These are phyloP conservation scores for Fulvia fulva DNA, from an alignment of 2,329 filamentous ascomycete genomes.

Conservation along the genomic window DNA sequence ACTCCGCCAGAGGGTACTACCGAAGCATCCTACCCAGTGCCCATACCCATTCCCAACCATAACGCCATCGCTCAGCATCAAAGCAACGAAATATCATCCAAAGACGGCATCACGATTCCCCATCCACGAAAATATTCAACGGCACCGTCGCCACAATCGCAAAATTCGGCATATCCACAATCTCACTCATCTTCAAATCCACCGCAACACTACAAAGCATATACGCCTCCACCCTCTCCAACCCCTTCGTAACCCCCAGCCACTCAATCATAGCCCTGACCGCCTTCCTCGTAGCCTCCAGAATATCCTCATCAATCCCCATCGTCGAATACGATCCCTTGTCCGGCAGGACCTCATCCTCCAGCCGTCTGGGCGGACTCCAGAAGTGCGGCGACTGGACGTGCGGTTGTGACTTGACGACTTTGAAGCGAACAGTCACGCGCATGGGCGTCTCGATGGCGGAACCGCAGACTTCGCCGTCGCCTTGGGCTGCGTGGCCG, in stretches of 20 bases:
- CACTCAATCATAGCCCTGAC: conserved; percentile 20
- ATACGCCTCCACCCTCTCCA: conserved; percentile 17
- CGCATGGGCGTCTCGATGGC: conserved; percentile 20
- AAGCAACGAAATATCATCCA: too few species aligned
- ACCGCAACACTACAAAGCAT: conserved; percentile 22
- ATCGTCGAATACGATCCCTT: conserved; percentile 17
- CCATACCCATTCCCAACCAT: too few species aligned
- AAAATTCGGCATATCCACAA: conserved; percentile 23
- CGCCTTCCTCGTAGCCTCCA: conserved; percentile 19
- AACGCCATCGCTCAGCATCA: too few species aligned
- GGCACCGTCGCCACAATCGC: conserved; percentile 17
- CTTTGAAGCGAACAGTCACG: conserved; percentile 13
- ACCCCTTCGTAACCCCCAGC: conserved; percentile 8
- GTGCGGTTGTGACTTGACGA: conserved; percentile 14
- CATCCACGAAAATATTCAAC: conserved; percentile 14
- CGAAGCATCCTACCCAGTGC: too few species aligned
- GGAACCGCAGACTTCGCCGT: conserved; percentile 20
- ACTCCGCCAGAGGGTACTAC: too few species aligned
- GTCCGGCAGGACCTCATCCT: conserved; percentile 10
- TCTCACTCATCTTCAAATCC: conserved; percentile 16
- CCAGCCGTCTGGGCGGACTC: conserved; percentile 6
- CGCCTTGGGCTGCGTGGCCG: conserved; percentile 22
- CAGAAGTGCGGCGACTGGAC: conserved; percentile 16
- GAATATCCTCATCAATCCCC: conserved; percentile 15
- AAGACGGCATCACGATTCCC: background rate